phyloP scores from a whole-genome alignment of 805 yeast genomes.

The Ogataea populi-albae region DNA sequence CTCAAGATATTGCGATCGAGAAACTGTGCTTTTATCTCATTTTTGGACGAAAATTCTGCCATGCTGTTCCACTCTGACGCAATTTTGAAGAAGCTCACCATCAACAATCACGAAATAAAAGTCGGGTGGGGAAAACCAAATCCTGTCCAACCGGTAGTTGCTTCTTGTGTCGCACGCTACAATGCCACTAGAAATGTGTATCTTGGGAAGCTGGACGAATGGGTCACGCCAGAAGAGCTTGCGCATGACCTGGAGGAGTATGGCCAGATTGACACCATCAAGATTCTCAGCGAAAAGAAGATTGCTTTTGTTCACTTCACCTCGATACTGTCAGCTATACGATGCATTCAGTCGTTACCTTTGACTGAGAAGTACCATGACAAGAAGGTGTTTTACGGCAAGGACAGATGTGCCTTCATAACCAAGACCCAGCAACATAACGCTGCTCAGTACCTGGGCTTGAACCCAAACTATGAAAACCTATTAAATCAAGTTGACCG shows the following conservation, averaged over 20 bases:
- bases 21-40: conserved; percentile 86
- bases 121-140: conserved; percentile 92
- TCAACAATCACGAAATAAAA: conserved; percentile 77
- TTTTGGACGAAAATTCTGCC: conserved; percentile 85
- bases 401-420: conserved; percentile 91
- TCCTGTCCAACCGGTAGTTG: conserved; percentile 69
- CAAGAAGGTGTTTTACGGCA: conserved; percentile 84
- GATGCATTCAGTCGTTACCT: conserved; percentile 76
- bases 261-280: conserved; percentile 84
- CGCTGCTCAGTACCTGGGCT: conserved; percentile 91
- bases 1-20: conserved; percentile 77
- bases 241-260: conserved; percentile 62
- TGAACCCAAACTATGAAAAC: conserved; percentile 86
- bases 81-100: conserved; percentile 73
- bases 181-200: conserved; percentile 94
- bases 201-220: conserved; percentile 67
- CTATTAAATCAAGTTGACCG: conserved; percentile 57
- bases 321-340: conserved; percentile 80
- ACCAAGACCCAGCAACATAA: conserved; percentile 95
- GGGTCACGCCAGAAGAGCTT: conserved; percentile 63
- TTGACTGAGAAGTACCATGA: conserved; percentile 65
- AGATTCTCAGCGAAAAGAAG: conserved; percentile 74
- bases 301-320: conserved; percentile 90
- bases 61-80: conserved; percentile 92
- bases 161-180: conserved; percentile 73